Conservation (phyloP, 371 early-diverging fungal species). For the Mortierella sp. region DNA sequence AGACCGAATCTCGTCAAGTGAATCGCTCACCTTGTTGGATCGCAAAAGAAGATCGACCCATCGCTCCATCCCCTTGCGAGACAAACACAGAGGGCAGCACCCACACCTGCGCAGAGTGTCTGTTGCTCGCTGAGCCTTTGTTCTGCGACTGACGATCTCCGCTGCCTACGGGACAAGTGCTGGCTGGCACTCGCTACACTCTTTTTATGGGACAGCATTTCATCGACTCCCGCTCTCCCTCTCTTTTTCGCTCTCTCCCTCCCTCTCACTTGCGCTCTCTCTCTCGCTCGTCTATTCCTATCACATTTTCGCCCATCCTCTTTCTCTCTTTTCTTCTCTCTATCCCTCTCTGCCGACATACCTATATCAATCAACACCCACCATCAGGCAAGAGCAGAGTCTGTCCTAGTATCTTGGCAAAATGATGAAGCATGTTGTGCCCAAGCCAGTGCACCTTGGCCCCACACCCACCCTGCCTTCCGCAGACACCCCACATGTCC, state of each 20-base stretch:
- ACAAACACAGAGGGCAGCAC: too few relatives aligned
- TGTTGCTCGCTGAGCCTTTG: too few relatives aligned
- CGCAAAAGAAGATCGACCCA: too few relatives aligned
- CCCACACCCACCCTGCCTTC: not conserved
- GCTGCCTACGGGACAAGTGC: too few relatives aligned
- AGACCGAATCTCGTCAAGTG: too few relatives aligned
- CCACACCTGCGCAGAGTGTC: too few relatives aligned
- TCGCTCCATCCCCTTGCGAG: too few relatives aligned
- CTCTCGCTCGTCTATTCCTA: conserved; percentile 11
- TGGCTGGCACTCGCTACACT: too few relatives aligned
- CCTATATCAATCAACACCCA: not conserved
- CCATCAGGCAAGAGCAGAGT: conserved; percentile 1
- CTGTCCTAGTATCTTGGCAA: conserved; percentile 2
- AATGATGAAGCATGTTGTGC: conserved; percentile 57
- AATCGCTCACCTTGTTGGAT: too few relatives aligned
- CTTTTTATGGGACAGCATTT: not conserved
- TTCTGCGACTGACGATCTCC: too few relatives aligned
- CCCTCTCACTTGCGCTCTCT: conserved; percentile 11
- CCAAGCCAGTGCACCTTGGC: conserved; percentile 25
- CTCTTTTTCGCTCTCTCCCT: conserved; percentile 1
- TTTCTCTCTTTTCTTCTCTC: not conserved
- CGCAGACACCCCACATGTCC: conserved; percentile 22
- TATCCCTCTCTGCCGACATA: conserved; percentile 12
- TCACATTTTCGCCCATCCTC: not conserved
- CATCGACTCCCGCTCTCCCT: conserved; percentile 3